Conservation (phyloP, 2,329 filamentous ascomycete species). For the Sordariomycetes sp. region DNA sequence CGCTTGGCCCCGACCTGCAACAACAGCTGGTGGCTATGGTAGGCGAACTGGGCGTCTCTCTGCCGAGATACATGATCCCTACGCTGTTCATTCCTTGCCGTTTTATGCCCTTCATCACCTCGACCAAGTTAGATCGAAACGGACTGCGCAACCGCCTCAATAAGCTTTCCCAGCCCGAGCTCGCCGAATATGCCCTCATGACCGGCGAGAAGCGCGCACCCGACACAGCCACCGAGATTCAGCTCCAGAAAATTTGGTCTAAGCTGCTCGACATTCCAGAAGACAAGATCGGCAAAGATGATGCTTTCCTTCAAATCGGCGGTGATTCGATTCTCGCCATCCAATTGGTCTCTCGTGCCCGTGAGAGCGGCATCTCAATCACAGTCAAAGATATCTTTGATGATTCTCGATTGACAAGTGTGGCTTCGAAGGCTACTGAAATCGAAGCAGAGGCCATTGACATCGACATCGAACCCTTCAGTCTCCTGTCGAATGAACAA, state of each 20-base stretch:
- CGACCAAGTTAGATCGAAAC: constrained; percentile 7
- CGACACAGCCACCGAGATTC: constrained; percentile 4
- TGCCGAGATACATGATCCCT: constrained; percentile 9
- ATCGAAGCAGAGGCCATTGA: background rate
- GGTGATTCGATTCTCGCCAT: constrained; percentile 14
- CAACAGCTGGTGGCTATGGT: background rate
- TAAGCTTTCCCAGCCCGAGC: background rate
- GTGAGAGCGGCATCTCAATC: constrained; percentile 5
- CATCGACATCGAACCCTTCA: background rate
- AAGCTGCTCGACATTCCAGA: constrained; percentile 5
- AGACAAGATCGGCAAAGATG: constrained; percentile 6
- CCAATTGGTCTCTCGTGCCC: constrained; percentile 6
- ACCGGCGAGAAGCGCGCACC: constrained; percentile 2
- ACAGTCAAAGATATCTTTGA: constrained; percentile 9
- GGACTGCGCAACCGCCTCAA: background rate
- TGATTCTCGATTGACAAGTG: constrained; percentile 6
- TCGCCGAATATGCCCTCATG: constrained; percentile 1
- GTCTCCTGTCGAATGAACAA: background rate
- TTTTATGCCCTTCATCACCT: constrained; percentile 5
- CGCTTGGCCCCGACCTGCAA: background rate
- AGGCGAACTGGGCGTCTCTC: background rate
- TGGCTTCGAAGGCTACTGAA: background rate
- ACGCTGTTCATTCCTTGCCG: constrained; percentile 6
- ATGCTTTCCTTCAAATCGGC: constrained; percentile 11
- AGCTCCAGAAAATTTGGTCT: constrained; percentile 9